Conservation (phyloP, 768 basidiomycete species). For the Lentinula boryana region DNA sequence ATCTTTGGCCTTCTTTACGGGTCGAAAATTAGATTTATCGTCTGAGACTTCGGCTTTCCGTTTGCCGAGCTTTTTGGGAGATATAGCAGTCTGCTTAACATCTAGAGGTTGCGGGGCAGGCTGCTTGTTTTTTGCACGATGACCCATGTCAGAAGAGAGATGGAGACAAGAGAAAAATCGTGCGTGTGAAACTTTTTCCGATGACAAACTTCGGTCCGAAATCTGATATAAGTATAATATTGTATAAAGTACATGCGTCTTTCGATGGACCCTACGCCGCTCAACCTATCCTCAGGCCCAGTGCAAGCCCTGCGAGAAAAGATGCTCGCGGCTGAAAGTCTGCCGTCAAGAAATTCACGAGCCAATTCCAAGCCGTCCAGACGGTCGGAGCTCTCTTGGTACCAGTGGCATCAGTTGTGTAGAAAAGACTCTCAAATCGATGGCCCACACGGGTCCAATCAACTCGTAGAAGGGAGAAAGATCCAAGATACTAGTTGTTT, state of each 20-base stretch:
- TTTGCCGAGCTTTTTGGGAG: slow-evolving; percentile 58
- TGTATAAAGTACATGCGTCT: too few relatives aligned
- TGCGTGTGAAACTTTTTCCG: slow-evolving; percentile 4
- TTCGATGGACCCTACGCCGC: neutral
- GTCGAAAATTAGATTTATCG: slow-evolving; percentile 26
- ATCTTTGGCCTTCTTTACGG: slow-evolving; percentile 44
- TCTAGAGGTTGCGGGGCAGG: slow-evolving; percentile 58
- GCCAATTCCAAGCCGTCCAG: slow-evolving; percentile 56
- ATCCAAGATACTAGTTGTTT: slow-evolving; percentile 66
- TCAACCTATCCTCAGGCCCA: slow-evolving; percentile 81
- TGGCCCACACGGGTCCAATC: slow-evolving; percentile 68
- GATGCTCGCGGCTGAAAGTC: slow-evolving; percentile 91
- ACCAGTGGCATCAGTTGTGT: slow-evolving; percentile 55
- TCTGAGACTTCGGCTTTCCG: slow-evolving; percentile 53
- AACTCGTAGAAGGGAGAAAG: slow-evolving; percentile 64
- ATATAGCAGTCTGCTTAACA: slow-evolving; percentile 25
- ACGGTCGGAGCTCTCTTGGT: slow-evolving; percentile 56
- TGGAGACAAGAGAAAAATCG: slow-evolving; percentile 15
- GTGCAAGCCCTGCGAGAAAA: slow-evolving; percentile 75
- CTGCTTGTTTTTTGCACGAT: slow-evolving; percentile 84
- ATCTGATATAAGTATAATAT: too few relatives aligned
- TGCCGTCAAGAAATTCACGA: slow-evolving; percentile 79
- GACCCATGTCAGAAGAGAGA: slow-evolving; percentile 51
- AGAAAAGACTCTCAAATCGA: slow-evolving; percentile 70
- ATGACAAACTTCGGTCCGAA: neutral